These are phyloP conservation scores for Onygena corvina DNA, from an alignment of 2,329 filamentous ascomycete species.

Conservation along the genomic window DNA sequence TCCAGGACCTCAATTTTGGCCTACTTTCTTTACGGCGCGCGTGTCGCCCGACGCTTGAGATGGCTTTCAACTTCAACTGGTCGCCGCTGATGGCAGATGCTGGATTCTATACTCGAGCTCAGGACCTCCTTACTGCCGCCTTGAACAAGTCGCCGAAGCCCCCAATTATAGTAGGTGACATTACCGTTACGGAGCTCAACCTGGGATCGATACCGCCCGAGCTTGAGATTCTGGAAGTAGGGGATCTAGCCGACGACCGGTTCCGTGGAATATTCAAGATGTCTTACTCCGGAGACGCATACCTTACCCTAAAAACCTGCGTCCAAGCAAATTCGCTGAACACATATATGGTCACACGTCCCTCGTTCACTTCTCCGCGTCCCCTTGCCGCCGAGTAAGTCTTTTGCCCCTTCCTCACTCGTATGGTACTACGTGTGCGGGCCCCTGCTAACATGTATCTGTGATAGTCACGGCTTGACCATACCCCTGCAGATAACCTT, in stretches of 20 bases:
- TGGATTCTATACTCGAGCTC: constrained; percentile 75
- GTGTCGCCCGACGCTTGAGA: constrained; percentile 31
- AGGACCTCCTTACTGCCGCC: constrained; percentile 85
- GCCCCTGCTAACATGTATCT: constrained; percentile 11
- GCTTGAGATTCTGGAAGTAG: constrained; percentile 93
- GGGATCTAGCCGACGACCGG: constrained; percentile 88
- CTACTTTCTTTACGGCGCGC: not conserved
- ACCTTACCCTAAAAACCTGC: constrained; percentile 84
- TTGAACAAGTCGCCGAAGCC: constrained; percentile 97
- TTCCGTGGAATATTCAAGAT: constrained; percentile 99
- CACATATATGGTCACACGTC: constrained; percentile 85
- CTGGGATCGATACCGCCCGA: constrained; percentile 88
- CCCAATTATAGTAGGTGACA: constrained; percentile 98
- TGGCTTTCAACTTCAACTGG: constrained; percentile 99
- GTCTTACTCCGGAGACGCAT: constrained; percentile 93
- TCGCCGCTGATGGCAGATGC: constrained; percentile 95
- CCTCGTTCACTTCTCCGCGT: constrained; percentile 81
- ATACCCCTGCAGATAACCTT: constrained; percentile 96
- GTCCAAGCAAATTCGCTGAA: constrained; percentile 97
- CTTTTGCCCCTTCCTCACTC: not conserved
- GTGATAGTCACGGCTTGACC: constrained; percentile 60
- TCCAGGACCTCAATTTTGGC: not conserved
- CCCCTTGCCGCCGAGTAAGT: constrained; percentile 67
- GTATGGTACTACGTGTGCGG: not conserved
- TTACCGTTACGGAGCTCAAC: constrained; percentile 95